phyloP scores from a whole-genome alignment of 1,284 basidiomycete species.

The Moniliophthora roreri region DNA sequence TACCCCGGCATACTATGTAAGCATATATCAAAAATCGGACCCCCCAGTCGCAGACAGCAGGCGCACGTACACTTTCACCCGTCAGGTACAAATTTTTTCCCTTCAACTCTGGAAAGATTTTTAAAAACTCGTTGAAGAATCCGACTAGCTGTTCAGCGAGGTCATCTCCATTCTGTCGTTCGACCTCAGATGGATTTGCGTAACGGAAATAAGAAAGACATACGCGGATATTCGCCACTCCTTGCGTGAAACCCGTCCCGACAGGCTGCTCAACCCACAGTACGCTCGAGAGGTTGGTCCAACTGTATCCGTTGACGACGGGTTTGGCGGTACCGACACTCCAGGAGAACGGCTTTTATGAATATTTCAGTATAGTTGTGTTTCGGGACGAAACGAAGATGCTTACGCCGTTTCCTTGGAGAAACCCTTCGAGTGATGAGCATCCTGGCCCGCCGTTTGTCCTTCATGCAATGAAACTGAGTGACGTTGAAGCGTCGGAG shows the following conservation, averaged over 20 bases:
- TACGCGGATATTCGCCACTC: slow-evolving; percentile 63
- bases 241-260: slow-evolving; percentile 80
- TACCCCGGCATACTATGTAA: slow-evolving; percentile 52
- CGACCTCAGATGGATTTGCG: not conserved
- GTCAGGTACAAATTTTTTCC: slow-evolving; percentile 66
- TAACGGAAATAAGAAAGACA: not conserved
- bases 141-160: slow-evolving; percentile 63
- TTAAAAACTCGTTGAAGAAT: slow-evolving; percentile 74
- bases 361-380: not conserved
- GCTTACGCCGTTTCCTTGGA: slow-evolving; percentile 82
- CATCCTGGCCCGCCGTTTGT: slow-evolving; percentile 62
- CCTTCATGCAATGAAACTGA: slow-evolving; percentile 26
- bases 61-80: slow-evolving; percentile 65
- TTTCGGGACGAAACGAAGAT: not conserved
- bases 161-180: slow-evolving; percentile 59
- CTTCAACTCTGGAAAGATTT: slow-evolving; percentile 70
- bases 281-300: slow-evolving; percentile 81
- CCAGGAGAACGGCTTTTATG: slow-evolving; percentile 66
- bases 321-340: slow-evolving; percentile 62
- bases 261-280: slow-evolving; percentile 85
- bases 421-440: slow-evolving; percentile 73
- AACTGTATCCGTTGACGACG: slow-evolving; percentile 69
- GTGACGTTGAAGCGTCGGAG: not conserved
- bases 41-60: slow-evolving; percentile 7
- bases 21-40: not conserved